Conservation (phyloP, 2,329 filamentous ascomycete species). For the Corynespora cassiicola region DNA sequence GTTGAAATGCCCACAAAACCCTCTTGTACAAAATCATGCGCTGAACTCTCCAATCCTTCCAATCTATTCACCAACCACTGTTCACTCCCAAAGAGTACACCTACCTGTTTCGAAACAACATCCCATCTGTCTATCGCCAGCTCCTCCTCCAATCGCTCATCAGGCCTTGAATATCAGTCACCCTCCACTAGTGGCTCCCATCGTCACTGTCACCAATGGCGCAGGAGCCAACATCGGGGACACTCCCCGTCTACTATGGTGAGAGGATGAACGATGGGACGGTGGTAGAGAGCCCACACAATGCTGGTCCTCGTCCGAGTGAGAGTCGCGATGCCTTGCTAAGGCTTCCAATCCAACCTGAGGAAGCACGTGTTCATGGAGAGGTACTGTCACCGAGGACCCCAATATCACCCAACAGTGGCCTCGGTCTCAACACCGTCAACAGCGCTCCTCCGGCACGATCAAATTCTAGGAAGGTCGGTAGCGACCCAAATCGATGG, state of each 20-base stretch:
- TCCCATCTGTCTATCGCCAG: constrained; percentile 1
- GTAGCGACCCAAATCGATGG: constrained; percentile 20
- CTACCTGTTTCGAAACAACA: constrained; percentile 2
- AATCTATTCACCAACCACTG: neutral
- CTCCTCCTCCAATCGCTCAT: too few relatives aligned
- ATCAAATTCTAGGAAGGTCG: constrained; percentile 11
- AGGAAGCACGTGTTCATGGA: constrained; percentile 30
- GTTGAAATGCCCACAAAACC: too few relatives aligned
- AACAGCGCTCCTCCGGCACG: constrained; percentile 8
- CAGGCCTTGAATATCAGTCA: constrained; percentile 9
- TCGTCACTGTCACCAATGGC: constrained; percentile 37
- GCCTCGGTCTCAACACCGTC: constrained; percentile 9
- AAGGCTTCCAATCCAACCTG: constrained; percentile 32
- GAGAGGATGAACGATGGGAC: constrained; percentile 36
- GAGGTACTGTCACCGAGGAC: constrained; percentile 19
- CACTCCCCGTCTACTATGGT: constrained; percentile 36
- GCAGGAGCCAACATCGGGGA: constrained; percentile 12
- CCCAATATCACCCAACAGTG: constrained; percentile 14
- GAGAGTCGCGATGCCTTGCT: constrained; percentile 37
- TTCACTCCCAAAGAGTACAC: neutral
- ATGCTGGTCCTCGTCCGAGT: constrained; percentile 18
- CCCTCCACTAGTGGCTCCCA: too few relatives aligned
- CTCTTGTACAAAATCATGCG: neutral
- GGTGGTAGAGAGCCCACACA: constrained; percentile 31
- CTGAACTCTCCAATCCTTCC: neutral